phyloP scores from a whole-genome alignment of 208 protist species.

The Trypanosoma congolense region DNA sequence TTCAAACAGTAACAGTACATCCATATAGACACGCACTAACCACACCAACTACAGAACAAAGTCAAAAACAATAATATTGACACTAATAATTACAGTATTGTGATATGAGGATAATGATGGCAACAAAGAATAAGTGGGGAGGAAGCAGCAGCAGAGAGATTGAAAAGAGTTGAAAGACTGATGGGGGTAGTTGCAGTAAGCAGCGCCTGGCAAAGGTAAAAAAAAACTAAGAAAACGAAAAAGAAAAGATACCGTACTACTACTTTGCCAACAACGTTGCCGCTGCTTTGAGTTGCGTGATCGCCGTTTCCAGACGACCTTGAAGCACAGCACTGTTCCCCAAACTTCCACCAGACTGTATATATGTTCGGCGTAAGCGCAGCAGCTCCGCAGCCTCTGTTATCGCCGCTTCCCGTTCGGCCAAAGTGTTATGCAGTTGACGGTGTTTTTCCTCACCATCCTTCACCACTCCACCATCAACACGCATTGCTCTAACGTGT shows the following conservation, averaged over 20 bases:
- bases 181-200: too few relatives aligned
- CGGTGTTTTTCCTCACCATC: not conserved
- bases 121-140: too few relatives aligned
- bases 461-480: not conserved
- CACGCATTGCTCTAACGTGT: constrained; percentile 14
- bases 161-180: too few relatives aligned
- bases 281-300: constrained; percentile 14
- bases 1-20: too few relatives aligned
- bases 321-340: not conserved
- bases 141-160: too few relatives aligned
- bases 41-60: too few relatives aligned
- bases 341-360: not conserved
- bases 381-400: constrained; percentile 18
- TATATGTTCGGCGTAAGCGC: constrained; percentile 6
- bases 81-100: too few relatives aligned
- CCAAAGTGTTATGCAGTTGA: constrained; percentile 6
- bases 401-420: constrained; percentile 18
- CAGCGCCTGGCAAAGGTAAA: too few relatives aligned
- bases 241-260: not conserved
- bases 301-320: constrained; percentile 12
- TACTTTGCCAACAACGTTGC: constrained; percentile 2
- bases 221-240: too few relatives aligned
- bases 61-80: too few relatives aligned
- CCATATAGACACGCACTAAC: too few relatives aligned
- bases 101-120: too few relatives aligned